A percentile compares a stretch with the other conserved stretches of the same genome.
phyloP scores from a whole-genome alignment of 345 rosid genomes.

The Boechera retrofracta region DNA sequence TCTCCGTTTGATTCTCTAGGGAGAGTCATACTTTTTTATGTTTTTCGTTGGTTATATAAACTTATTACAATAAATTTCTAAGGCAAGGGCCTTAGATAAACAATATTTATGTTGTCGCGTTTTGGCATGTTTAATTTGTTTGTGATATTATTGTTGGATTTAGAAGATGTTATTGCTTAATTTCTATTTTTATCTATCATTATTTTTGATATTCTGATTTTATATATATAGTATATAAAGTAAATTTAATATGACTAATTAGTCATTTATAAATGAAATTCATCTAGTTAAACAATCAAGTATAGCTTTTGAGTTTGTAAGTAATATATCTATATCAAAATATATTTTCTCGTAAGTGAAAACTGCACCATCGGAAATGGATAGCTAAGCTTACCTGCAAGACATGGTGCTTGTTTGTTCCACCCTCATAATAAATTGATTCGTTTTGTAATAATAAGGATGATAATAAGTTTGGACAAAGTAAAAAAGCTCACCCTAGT shows the following conservation, averaged over 20 bases:
- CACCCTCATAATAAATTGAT: too few relatives aligned
- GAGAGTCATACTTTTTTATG: slow-evolving; percentile 16
- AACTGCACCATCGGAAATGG: slow-evolving; percentile 32
- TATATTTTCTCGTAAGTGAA: slow-evolving; percentile 24
- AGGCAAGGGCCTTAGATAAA: slow-evolving; percentile 36
- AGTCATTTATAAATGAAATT: neutral
- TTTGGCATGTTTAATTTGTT: slow-evolving; percentile 12
- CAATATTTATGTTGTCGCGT: slow-evolving; percentile 16
- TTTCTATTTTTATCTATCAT: too few relatives aligned
- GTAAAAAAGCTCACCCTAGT: too few relatives aligned
- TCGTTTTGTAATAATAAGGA: too few relatives aligned
- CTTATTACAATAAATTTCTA: slow-evolving; percentile 1
- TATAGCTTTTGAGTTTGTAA: neutral
- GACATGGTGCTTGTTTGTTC: too few relatives aligned
- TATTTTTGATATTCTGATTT: too few relatives aligned
- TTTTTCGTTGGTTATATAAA: slow-evolving; percentile 5
- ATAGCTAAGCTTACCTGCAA: slow-evolving; percentile 14
- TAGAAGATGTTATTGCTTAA: neutral
- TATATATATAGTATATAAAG: neutral
- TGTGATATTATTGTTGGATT: slow-evolving; percentile 5
- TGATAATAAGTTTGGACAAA: too few relatives aligned
- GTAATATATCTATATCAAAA: neutral
- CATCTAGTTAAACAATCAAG: neutral
- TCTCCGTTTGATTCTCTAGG: slow-evolving; percentile 26
- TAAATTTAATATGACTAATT: neutral